Evolutionary conservation across 2,329 filamentous ascomycete genomes (phyloP).

Genomic region (Fusarium temperatum): DNA sequence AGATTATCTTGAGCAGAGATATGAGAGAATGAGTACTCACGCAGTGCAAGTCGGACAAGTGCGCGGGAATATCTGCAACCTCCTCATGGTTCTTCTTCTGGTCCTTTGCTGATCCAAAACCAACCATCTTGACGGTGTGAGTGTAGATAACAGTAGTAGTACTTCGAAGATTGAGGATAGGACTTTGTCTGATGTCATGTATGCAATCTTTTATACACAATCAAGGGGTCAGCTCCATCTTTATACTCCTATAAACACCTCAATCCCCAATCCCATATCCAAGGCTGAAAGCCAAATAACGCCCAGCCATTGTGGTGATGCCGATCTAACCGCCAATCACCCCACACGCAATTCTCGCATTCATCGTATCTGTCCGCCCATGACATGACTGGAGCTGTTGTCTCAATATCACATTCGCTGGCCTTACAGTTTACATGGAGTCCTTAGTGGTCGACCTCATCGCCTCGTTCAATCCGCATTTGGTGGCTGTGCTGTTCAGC

Average conservation of each 20-base stretch:
- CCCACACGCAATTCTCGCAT: constrained; percentile 24
- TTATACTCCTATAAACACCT: constrained; percentile 8
- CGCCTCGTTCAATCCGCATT: neutral
- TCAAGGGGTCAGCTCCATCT: neutral
- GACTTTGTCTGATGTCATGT: neutral
- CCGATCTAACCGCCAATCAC: neutral
- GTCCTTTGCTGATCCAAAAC: constrained; percentile 36
- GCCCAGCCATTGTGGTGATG: neutral
- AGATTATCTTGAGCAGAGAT: neutral
- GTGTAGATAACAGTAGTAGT: neutral
- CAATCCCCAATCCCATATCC: neutral
- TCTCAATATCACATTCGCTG: neutral
- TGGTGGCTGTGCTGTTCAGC: constrained; percentile 20
- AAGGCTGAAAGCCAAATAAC: neutral
- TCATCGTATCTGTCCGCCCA: constrained; percentile 26
- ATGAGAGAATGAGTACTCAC: neutral
- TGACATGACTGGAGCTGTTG: neutral
- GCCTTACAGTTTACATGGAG: neutral
- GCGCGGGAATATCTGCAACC: constrained; percentile 50
- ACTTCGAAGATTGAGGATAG: neutral
- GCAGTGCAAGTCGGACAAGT: constrained; percentile 62
- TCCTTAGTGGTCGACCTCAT: neutral
- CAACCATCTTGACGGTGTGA: constrained; percentile 36
- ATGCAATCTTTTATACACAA: neutral
- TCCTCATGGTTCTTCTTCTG: constrained; percentile 40